Conservation (phyloP, 169 alveolate species). For the Babesia sp. region DNA sequence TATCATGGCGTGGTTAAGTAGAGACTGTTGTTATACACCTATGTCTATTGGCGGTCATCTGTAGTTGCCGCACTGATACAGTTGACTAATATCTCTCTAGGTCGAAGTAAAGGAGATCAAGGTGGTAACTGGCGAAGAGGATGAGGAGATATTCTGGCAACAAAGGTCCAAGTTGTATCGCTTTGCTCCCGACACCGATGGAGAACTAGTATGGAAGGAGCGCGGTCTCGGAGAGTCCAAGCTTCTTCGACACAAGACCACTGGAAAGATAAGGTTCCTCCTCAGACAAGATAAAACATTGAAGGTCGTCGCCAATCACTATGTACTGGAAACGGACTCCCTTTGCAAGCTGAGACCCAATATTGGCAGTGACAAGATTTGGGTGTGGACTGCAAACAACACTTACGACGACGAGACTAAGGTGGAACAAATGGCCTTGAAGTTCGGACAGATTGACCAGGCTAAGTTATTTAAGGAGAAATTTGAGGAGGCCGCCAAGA, state of each 20-base stretch:
- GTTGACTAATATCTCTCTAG: conserved; percentile 38
- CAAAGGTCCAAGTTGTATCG: conserved; percentile 92
- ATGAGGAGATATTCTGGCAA: conserved; percentile 92
- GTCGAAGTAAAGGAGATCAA: conserved; percentile 91
- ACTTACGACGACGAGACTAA: conserved; percentile 90
- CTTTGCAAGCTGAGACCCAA: conserved; percentile 93
- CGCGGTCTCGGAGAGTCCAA: conserved; percentile 96
- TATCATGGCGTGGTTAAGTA: neutral
- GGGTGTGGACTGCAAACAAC: conserved; percentile 95
- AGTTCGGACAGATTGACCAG: conserved; percentile 88
- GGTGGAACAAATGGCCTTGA: conserved; percentile 92
- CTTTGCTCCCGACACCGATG: conserved; percentile 79
- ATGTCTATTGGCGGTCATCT: neutral
- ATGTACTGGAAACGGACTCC: conserved; percentile 66
- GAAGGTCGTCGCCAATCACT: conserved; percentile 94
- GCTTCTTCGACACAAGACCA: conserved; percentile 90
- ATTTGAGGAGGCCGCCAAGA: conserved; percentile 88
- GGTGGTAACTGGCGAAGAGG: conserved; percentile 95
- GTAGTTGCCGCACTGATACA: neutral
- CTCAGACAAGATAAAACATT: conserved; percentile 95
- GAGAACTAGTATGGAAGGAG: conserved; percentile 95
- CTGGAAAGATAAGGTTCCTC: conserved; percentile 89
- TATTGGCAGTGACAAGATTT: conserved; percentile 95
- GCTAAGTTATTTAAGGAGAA: conserved; percentile 86
- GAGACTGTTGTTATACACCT: conserved; percentile 6